Evolutionary conservation across 2,329 filamentous ascomycete species (phyloP), one percentile per base, ranked within the genome.

Genomic region (Penicillium oxalicum): DNA sequence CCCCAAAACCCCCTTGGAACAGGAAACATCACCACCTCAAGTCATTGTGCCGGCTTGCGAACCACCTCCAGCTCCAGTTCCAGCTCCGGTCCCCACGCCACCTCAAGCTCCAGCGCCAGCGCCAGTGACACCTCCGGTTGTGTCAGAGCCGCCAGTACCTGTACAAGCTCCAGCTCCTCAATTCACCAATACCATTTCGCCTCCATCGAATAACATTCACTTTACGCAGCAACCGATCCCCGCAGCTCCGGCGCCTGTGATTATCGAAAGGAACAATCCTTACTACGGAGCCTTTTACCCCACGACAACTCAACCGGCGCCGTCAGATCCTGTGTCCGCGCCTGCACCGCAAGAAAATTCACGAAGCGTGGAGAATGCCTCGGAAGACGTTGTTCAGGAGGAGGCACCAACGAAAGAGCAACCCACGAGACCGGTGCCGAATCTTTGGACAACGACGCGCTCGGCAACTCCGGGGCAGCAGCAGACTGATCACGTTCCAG

Each of bases 271-370:
- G 36, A 52, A 50, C 18, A 49, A 60, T 1, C 60, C 63, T 41
- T 61, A 77, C 41, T 84, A 82, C 59, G 74, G 74, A 46, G 79
- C 80, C 2, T 73, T 84, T 4, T 77, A 82, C 42, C 79, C 83
- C 5, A 76, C 81, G 0, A 73, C 71, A 2, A 77, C 81, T 51
- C 32, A 44, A n/a, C 42, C 43, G 13, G 69, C 71, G 0, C 33
- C 18, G 9, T 46, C 48, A 37, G 58, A 64, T 8, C 73, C 77
- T 18, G n/a, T 33, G 9, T 46, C 48, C 36, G 58, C 63, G 8
- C 73, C 77, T 18, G n/a, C 25, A 9, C 42, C 32, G 12, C 40
- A 49, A 26, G 40, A 45, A 5, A 44, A 50, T 32, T 29, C 43
- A 12, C 43, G 43, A 5, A 36, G 9, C 3, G 11, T 45, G 34